Conservation (phyloP, 2,329 filamentous ascomycete genomes). For the Aspergillus quadrilineatus region DNA sequence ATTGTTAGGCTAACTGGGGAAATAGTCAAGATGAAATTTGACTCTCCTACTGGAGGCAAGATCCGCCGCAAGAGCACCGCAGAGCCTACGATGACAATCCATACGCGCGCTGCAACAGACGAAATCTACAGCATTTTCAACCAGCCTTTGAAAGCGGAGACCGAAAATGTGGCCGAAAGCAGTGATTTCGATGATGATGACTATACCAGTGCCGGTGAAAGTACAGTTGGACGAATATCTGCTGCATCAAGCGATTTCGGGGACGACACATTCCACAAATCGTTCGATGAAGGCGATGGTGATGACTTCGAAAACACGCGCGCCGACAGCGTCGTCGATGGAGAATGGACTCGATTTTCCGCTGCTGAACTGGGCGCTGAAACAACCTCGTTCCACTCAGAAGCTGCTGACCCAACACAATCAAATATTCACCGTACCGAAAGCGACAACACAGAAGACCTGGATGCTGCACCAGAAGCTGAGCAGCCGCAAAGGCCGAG, state of each 20-base stretch:
- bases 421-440: slow-evolving; percentile 17
- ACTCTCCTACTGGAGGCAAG: slow-evolving; percentile 83
- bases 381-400: slow-evolving; percentile 12
- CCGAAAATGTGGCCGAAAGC: slow-evolving; percentile 58
- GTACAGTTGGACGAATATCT: slow-evolving; percentile 72
- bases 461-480: slow-evolving; percentile 30
- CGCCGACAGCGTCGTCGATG: slow-evolving; percentile 59
- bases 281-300: slow-evolving; percentile 47
- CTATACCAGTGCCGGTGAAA: slow-evolving; percentile 84
- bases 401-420: slow-evolving; percentile 25
- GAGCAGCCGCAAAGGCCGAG: slow-evolving; percentile 42
- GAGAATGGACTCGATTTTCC: slow-evolving; percentile 88
- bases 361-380: slow-evolving; percentile 68
- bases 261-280: slow-evolving; percentile 52
- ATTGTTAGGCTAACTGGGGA: neutral
- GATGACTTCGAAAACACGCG: slow-evolving; percentile 42
- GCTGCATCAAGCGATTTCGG: slow-evolving; percentile 63
- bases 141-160: slow-evolving; percentile 65
- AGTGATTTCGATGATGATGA: slow-evolving; percentile 67
- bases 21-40: slow-evolving; percentile 85
- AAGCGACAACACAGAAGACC: slow-evolving; percentile 24
- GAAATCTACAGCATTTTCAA: slow-evolving; percentile 98
- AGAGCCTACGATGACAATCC: slow-evolving; percentile 97
- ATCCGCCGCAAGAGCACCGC: slow-evolving; percentile 71
- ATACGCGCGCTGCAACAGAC: slow-evolving; percentile 91